A percentile compares a stretch with the other conserved stretches of the same genome.
phyloP scores from a whole-genome alignment of 2,329 filamentous ascomycete species.

The Xylariomycetidae sp. region DNA sequence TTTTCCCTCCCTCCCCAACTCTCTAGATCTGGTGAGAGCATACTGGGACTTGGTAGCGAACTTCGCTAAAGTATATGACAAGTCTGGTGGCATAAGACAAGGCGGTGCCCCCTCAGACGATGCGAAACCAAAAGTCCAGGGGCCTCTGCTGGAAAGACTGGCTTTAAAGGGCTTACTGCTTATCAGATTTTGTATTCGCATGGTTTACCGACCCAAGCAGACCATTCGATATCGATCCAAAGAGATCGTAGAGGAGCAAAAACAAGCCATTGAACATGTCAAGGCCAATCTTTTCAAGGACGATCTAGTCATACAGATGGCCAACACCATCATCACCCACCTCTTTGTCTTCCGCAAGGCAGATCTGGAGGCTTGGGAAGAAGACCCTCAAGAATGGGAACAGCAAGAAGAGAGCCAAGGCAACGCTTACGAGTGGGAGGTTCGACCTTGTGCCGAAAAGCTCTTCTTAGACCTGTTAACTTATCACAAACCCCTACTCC shows the following conservation, averaged over 20 bases:
- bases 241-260: conserved; percentile 72
- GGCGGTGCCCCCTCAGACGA: conserved; percentile 31
- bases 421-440: conserved; percentile 86
- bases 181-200: conserved; percentile 75
- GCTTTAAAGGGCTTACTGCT: conserved; percentile 79
- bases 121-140: conserved; percentile 49
- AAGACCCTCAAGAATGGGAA: conserved; percentile 95
- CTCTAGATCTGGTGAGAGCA: conserved; percentile 68
- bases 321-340: conserved; percentile 78
- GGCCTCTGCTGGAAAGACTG: conserved; percentile 69
- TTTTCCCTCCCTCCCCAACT: conserved; percentile 77
- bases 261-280: conserved; percentile 62
- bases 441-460: conserved; percentile 89
- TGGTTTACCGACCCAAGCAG: conserved; percentile 75
- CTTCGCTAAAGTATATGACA: conserved; percentile 70
- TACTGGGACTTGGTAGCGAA: conserved; percentile 82
- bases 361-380: conserved; percentile 88
- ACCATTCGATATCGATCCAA: conserved; percentile 79
- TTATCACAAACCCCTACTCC: conserved; percentile 78
- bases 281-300: conserved; percentile 71
- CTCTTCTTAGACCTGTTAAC: conserved; percentile 88
- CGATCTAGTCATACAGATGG: conserved; percentile 73
- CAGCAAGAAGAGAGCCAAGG: conserved; percentile 79
- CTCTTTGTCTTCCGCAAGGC: conserved; percentile 83
- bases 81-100: conserved; percentile 52